Conservation (phyloP, 805 yeast genomes). For the Naumovozyma castellii region DNA sequence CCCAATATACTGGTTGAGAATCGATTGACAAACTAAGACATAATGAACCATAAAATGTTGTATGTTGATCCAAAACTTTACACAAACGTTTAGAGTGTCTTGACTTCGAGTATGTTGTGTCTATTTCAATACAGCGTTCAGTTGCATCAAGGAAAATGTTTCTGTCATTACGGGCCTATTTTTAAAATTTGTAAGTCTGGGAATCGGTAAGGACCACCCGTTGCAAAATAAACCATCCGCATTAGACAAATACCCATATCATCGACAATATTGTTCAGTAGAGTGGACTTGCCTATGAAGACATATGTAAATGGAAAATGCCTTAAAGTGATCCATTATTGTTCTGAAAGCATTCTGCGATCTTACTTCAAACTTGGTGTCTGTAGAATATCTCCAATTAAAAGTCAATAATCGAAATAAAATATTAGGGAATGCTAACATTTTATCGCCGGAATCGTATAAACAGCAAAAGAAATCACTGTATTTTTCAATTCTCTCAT, state of each 20-base stretch:
- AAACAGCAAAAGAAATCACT: background rate
- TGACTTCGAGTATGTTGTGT: background rate
- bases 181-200: conserved; percentile 3
- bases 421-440: background rate
- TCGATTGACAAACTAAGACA: background rate
- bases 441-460: background rate
- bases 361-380: background rate
- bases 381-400: background rate
- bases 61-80: background rate
- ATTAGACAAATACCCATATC: conserved; percentile 2
- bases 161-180: conserved; percentile 4
- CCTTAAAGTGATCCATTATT: background rate
- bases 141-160: conserved; percentile 2
- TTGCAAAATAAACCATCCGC: conserved; percentile 5
- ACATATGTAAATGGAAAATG: background rate
- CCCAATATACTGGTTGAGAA: background rate
- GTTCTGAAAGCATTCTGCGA: background rate
- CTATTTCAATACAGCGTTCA: background rate
- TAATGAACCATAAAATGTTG: background rate
- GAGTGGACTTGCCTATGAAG: background rate
- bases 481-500: background rate
- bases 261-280: background rate
- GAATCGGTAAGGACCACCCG: conserved; percentile 4
- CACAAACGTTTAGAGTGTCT: background rate
- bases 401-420: background rate